Percentiles rank a stretch among this genome's conserved stretches.
Conservation (phyloP, 192 early-diverging fungal species). For the Rhizophagus sp. region DNA sequence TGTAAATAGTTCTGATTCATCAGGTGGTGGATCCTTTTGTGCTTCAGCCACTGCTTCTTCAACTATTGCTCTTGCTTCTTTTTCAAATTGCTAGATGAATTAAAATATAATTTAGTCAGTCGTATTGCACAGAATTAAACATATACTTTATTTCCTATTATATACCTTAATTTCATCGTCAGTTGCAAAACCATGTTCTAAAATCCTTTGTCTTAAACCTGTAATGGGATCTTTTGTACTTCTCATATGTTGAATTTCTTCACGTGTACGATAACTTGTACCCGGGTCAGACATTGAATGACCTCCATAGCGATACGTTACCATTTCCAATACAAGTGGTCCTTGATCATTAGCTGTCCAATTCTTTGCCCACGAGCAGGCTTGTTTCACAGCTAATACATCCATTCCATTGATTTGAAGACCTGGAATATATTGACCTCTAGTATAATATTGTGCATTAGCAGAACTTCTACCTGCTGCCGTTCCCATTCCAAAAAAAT, state of each 20-base stretch:
- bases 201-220: constrained; percentile 81
- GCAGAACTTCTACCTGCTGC: constrained; percentile 87
- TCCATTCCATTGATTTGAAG: constrained; percentile 94
- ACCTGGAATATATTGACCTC: constrained; percentile 97
- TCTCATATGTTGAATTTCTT: constrained; percentile 99
- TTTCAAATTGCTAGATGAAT: constrained; percentile 66
- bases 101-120: neutral
- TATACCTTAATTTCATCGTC: constrained; percentile 87
- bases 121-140: neutral
- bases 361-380: constrained; percentile 82
- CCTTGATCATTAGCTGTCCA: constrained; percentile 83
- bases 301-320: constrained; percentile 98
- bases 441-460: constrained; percentile 91
- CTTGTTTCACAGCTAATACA: constrained; percentile 87
- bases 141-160: neutral
- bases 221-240: constrained; percentile 92
- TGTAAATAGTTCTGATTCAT: constrained; percentile 68
- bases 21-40: constrained; percentile 78
- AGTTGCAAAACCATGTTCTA: constrained; percentile 67
- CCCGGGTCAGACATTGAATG: constrained; percentile 99
- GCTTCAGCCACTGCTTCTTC: constrained; percentile 84
- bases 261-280: constrained; percentile 98
- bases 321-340: constrained; percentile 92
- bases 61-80: constrained; percentile 82
- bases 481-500: constrained; percentile 99